A percentile compares a stretch with the other conserved stretches of the same genome.
Conservation (phyloP, 768 basidiomycete genomes). For the Amanita pallidorosea region DNA sequence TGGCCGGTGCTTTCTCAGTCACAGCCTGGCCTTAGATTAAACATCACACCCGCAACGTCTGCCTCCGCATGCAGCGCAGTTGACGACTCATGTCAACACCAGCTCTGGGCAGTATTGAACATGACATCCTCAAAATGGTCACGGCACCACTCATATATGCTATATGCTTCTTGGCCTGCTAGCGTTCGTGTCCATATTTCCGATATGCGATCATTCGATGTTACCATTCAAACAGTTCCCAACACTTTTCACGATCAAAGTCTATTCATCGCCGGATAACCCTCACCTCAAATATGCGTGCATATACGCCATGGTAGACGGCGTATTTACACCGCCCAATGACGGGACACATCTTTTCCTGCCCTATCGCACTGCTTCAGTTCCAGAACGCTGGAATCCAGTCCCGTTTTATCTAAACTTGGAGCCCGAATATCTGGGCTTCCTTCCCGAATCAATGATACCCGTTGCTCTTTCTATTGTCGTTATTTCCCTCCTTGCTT, state of each 20-base stretch:
- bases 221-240: constrained; percentile 23
- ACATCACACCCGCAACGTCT: constrained; percentile 2
- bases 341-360: constrained; percentile 4
- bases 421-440: constrained; percentile 50
- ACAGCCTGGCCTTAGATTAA: background rate
- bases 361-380: constrained; percentile 8
- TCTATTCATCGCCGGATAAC: constrained; percentile 13
- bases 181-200: constrained; percentile 26
- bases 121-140: constrained; percentile 30
- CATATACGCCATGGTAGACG: constrained; percentile 41
- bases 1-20: background rate
- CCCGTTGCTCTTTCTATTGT: constrained; percentile 23
- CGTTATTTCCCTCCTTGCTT: constrained; percentile 13
- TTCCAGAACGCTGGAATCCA: constrained; percentile 12
- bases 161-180: constrained; percentile 47
- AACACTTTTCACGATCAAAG: constrained; percentile 29
- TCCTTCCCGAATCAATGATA: constrained; percentile 45
- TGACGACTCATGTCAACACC: constrained; percentile 23
- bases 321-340: constrained; percentile 33
- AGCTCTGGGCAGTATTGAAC: constrained; percentile 38
- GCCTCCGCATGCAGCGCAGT: background rate
- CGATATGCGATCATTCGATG: background rate
- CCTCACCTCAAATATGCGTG: constrained; percentile 44
- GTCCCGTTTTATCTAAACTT: constrained; percentile 44
- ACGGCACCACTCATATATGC: constrained; percentile 32